Evolutionary conservation across 352 stramenopile species (phyloP).

Genomic region (Phytopythium sindhum): DNA sequence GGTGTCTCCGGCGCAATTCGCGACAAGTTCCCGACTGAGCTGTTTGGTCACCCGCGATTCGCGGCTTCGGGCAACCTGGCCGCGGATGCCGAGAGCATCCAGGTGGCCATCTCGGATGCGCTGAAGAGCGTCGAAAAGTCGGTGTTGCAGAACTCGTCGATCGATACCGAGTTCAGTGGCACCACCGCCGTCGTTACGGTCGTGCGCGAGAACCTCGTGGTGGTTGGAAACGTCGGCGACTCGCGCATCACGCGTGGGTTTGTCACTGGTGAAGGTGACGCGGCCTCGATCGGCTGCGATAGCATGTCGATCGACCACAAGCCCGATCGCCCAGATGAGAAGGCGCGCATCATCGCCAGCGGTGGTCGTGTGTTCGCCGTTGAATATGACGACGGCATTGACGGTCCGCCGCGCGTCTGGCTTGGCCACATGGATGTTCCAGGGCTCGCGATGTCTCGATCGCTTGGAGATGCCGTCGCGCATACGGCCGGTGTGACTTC

Average conservation of each 20-base stretch:
- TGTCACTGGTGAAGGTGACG: slow-evolving; percentile 40
- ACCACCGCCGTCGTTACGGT: slow-evolving; percentile 79
- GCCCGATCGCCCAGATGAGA: slow-evolving; percentile 94
- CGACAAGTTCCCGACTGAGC: slow-evolving; percentile 83
- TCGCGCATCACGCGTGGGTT: slow-evolving; percentile 91
- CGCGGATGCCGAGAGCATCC: slow-evolving; percentile 51
- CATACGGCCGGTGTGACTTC: slow-evolving; percentile 95
- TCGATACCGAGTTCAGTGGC: slow-evolving; percentile 93
- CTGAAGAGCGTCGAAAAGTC: slow-evolving; percentile 67
- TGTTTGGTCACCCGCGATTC: slow-evolving; percentile 91
- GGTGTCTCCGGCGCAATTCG: slow-evolving; percentile 89
- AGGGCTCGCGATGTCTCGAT: slow-evolving; percentile 97
- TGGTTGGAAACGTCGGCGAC: slow-evolving; percentile 97
- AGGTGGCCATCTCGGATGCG: slow-evolving; percentile 55
- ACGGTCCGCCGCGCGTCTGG: slow-evolving; percentile 98
- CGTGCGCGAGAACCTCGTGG: slow-evolving; percentile 80
- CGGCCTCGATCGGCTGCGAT: slow-evolving; percentile 37
- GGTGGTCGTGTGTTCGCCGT: slow-evolving; percentile 97
- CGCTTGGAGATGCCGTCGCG: slow-evolving; percentile 95
- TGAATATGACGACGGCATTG: slow-evolving; percentile 98
- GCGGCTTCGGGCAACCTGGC: slow-evolving; percentile 40
- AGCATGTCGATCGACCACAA: slow-evolving; percentile 98
- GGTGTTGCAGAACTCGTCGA: slow-evolving; percentile 87
- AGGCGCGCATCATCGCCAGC: slow-evolving; percentile 92
- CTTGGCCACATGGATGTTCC: slow-evolving; percentile 98